phyloP scores from a whole-genome alignment of 257 asterid genomes.

The Capsicum baccatum region DNA sequence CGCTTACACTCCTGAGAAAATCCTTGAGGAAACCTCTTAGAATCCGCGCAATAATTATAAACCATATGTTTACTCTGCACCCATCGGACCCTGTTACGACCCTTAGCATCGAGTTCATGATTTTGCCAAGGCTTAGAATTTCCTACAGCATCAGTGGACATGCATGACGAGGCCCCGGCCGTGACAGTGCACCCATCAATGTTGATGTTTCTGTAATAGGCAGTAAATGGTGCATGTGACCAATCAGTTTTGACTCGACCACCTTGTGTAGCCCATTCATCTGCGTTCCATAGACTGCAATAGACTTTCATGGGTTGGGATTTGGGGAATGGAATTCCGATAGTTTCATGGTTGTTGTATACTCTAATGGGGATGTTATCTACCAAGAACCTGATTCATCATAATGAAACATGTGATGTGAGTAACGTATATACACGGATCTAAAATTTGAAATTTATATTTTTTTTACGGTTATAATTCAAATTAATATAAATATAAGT shows the following conservation, averaged over 20 bases:
- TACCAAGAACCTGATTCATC: slow-evolving; percentile 50
- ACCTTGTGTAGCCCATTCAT: slow-evolving; percentile 80
- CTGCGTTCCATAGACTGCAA: slow-evolving; percentile 68
- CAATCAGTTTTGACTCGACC: slow-evolving; percentile 69
- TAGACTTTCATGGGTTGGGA: slow-evolving; percentile 57
- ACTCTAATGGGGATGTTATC: slow-evolving; percentile 67
- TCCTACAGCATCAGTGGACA: not conserved
- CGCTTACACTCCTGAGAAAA: slow-evolving; percentile 50
- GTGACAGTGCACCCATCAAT: slow-evolving; percentile 39
- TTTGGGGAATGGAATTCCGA: slow-evolving; percentile 58
- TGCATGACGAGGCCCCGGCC: slow-evolving; percentile 37
- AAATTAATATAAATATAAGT: too few species aligned
- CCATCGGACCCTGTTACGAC: slow-evolving; percentile 46
- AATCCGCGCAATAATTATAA: slow-evolving; percentile 52
- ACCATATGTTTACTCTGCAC: slow-evolving; percentile 48
- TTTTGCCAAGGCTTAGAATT: slow-evolving; percentile 52
- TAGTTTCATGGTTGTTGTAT: slow-evolving; percentile 50
- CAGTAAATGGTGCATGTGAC: slow-evolving; percentile 63
- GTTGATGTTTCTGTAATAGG: slow-evolving; percentile 46
- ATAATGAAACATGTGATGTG: too few species aligned
- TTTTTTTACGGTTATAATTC: too few species aligned
- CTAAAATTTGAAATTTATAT: too few species aligned
- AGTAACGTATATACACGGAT: too few species aligned
- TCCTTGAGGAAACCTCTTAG: slow-evolving; percentile 48
- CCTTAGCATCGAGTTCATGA: slow-evolving; percentile 50